phyloP scores from a whole-genome alignment of 2,329 filamentous ascomycete genomes.

The Aspergillus sp. region DNA sequence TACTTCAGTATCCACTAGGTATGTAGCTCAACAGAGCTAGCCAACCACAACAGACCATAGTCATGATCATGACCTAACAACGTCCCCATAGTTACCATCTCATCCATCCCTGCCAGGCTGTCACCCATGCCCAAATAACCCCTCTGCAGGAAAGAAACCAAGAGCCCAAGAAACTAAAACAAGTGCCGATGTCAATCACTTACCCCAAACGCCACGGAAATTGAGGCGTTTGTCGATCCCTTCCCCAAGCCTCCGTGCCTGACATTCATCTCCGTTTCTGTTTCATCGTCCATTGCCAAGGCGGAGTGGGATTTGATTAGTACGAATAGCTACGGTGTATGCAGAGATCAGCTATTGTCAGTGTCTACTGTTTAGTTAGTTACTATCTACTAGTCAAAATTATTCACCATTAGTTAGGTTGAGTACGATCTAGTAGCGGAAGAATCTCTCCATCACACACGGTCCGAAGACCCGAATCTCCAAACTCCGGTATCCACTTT shows the following conservation, averaged over 20 bases:
- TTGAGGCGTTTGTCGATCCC: background rate
- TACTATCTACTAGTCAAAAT: background rate
- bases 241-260: background rate
- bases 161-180: background rate
- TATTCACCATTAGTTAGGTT: background rate
- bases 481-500: background rate
- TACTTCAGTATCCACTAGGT: too few species aligned
- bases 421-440: background rate
- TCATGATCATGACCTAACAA: background rate
- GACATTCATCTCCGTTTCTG: constrained; percentile 17
- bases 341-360: too few species aligned
- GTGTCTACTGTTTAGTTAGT: too few species aligned
- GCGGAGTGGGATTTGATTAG: background rate
- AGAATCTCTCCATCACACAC: background rate
- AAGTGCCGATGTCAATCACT: background rate
- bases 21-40: background rate
- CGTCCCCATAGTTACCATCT: too few species aligned
- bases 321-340: too few species aligned
- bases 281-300: constrained; percentile 13
- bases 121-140: background rate
- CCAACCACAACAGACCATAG: background rate
- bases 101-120: background rate
- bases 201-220: background rate
- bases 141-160: background rate
- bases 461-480: background rate